Evolutionary conservation across 768 basidiomycete genomes (phyloP), one percentile per base, ranked within the genome.

Genomic region (Leccinum truebloodii): DNA sequence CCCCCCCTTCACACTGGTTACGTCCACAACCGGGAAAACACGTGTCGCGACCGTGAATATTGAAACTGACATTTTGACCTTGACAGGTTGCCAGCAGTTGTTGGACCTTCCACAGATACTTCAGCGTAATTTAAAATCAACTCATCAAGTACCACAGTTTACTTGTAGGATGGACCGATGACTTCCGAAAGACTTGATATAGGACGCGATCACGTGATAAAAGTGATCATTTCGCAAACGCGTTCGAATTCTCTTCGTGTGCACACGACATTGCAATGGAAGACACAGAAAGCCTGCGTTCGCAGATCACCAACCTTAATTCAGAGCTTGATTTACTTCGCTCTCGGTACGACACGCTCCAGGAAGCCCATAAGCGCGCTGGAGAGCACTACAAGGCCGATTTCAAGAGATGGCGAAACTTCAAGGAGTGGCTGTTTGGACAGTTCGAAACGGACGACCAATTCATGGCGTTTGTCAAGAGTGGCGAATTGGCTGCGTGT

Each of bases 391-490:
- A 84, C 70, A 78, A 81, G 60, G 59, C 62, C 20, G 83, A 88
- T 67, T 85, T 80, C 71, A 79, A 79, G 68, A 81, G 77, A 59
- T 88, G 84, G 83, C 72, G 72, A 48, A 67, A 65, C 16, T 77
- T 83, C 64, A 79, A 79, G 54, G 62, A 70, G 30, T 84, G 79
- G 80, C 63, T 83, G 5, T 76, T 76, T 52, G 66, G 63, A 34
- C 74, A 80, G 41, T 65, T 76, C 14, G 70, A 67, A 18, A 60
- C 70, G n/a, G 69, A 73, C 35, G 66, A 66, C 3, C 67, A 75
- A 12, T 64, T 71, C 41, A 71, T 65, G 48, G 59, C 69, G 7
- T 61, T 59, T 18, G 57, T 78, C 26, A 72, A 71, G 9, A 61
- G 58, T 8, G 69, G 67, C 28, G 73, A 79, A 55, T 71, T 70